A percentile compares a stretch with the other conserved stretches of the same genome.
Conservation (phyloP, 768 basidiomycete genomes). For the Infundibulicybe gibba region DNA sequence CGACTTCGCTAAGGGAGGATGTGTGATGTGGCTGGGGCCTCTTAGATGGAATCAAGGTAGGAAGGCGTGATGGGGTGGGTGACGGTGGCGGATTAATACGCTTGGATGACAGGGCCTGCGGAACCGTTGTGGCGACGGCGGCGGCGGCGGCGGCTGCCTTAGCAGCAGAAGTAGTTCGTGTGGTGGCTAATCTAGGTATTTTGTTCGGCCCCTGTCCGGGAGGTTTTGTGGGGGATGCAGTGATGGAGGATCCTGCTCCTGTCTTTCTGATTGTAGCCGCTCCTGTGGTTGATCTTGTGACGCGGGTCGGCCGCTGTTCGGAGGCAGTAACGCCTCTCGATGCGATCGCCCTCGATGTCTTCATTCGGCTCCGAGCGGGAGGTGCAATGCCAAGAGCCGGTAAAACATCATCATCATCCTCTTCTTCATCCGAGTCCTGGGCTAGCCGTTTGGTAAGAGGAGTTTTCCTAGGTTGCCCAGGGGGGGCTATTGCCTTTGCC, state of each 20-base stretch:
- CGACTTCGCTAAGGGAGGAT: conserved; percentile 49
- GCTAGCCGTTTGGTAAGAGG: conserved; percentile 72
- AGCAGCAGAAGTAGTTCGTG: conserved; percentile 46
- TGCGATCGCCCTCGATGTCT: conserved; percentile 32
- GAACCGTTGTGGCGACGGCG: conserved; percentile 25
- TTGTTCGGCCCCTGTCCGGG: conserved; percentile 57
- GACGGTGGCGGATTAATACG: conserved; percentile 47
- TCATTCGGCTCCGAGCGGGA: conserved; percentile 28
- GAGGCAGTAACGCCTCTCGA: conserved; percentile 53
- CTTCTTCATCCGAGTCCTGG: conserved; percentile 67
- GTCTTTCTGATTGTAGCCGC: conserved; percentile 53
- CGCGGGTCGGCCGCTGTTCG: conserved; percentile 70
- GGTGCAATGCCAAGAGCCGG: conserved; percentile 59
- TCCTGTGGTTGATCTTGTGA: conserved; percentile 67
- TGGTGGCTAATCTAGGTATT: conserved; percentile 62
- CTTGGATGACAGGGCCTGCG: conserved; percentile 18
- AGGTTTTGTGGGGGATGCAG: conserved; percentile 40
- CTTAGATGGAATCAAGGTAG: conserved; percentile 62
- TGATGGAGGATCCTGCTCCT: conserved; percentile 30
- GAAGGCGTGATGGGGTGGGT: conserved; percentile 73
- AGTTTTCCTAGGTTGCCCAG: conserved; percentile 86
- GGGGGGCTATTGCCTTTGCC: conserved; percentile 69
- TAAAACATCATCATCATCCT: conserved; percentile 51
- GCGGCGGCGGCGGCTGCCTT: conserved; percentile 35
- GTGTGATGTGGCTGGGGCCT: conserved; percentile 38